Evolutionary conservation across 2,329 filamentous ascomycete genomes (phyloP).

Genomic region (Fusarium oligoseptatum): DNA sequence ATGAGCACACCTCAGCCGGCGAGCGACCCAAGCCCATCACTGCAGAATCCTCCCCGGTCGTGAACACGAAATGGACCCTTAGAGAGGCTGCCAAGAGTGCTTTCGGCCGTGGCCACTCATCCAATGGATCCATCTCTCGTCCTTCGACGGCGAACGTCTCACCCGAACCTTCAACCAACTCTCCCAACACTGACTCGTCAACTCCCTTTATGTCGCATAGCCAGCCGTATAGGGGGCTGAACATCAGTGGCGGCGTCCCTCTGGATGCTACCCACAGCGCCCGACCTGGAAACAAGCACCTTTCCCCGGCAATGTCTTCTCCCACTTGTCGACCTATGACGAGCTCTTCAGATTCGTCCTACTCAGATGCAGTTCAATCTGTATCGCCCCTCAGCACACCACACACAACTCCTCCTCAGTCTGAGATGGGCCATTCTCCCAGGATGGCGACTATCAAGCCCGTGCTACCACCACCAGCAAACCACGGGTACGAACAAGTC

Average conservation of each 20-base stretch:
- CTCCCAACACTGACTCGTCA: slow-evolving; percentile 26
- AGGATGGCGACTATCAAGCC: slow-evolving; percentile 24
- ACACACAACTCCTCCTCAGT: slow-evolving; percentile 57
- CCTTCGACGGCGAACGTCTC: slow-evolving; percentile 30
- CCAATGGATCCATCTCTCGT: slow-evolving; percentile 21
- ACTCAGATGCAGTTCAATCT: slow-evolving; percentile 55
- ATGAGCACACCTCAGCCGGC: slow-evolving; percentile 43
- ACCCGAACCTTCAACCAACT: slow-evolving; percentile 8
- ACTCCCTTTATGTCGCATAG: slow-evolving; percentile 4
- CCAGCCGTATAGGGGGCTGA: neutral
- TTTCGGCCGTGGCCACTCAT: slow-evolving; percentile 41
- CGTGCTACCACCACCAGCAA: neutral
- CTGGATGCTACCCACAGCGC: slow-evolving; percentile 5
- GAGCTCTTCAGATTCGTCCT: slow-evolving; percentile 55
- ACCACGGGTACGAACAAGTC: slow-evolving; percentile 14
- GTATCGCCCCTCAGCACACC: slow-evolving; percentile 55
- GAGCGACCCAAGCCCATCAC: slow-evolving; percentile 39
- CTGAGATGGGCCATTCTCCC: slow-evolving; percentile 51
- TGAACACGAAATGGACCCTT: slow-evolving; percentile 50
- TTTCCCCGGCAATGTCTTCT: slow-evolving; percentile 3
- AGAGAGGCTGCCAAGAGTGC: slow-evolving; percentile 54
- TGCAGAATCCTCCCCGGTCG: slow-evolving; percentile 26
- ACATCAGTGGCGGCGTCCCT: neutral
- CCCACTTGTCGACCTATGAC: slow-evolving; percentile 34
- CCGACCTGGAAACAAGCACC: slow-evolving; percentile 21